Base-by-base conservation (phyloP, 257 asterid species). In the Vinca minor region DNA sequence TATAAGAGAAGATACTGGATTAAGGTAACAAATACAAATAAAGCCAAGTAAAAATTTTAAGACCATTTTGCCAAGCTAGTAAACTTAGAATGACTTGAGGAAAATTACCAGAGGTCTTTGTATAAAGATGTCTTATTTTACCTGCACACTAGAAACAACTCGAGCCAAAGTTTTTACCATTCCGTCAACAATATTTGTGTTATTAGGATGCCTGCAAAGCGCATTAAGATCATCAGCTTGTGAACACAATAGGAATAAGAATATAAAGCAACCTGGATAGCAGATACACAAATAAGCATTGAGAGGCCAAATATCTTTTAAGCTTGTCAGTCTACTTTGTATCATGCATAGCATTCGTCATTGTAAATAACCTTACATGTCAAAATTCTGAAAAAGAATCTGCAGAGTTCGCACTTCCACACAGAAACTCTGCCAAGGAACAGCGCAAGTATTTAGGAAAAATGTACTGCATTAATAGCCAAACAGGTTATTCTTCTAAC, bases 331-430 rank as follows among this genome's bases (percentile, higher is more conserved):
- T 54, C 63, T 10, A 34, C 5, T 17, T 39, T 34, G 42, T 28
- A 63, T 25, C 58, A 29, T 18, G 17, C 47, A 38, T 7, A n/a
- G 36, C 23, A 23, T 6, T 39, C 17, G 13, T 31, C 55, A 71
- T 71, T 57, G 42, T 55, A 41, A 44, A 72, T 63, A 73, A 63
- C 28, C 95, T 87, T 85, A 92, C 98, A 89, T 85, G 86, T 92
- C 98, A 85, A 92, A 92, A 80, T 81, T 92, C 82, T 82, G 96
- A 69, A 92, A 92, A 69, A 92, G 98, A 73, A 78, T 73, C 45
- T 87, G 91, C 74, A 92, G 76, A 65, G 96, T 92, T 62, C 94
- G 96, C 80, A 95, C 96, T 79, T 92, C 98, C 83, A 92, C 95
- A 69, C 97, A 92, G 83, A 92, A 92, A 63, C 98, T 94, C 98